Percentiles rank a stretch among this genome's conserved stretches.
Evolutionary conservation across 176 grass and related monocot species (phyloP).

Genomic region (Eleusine coracana): DNA sequence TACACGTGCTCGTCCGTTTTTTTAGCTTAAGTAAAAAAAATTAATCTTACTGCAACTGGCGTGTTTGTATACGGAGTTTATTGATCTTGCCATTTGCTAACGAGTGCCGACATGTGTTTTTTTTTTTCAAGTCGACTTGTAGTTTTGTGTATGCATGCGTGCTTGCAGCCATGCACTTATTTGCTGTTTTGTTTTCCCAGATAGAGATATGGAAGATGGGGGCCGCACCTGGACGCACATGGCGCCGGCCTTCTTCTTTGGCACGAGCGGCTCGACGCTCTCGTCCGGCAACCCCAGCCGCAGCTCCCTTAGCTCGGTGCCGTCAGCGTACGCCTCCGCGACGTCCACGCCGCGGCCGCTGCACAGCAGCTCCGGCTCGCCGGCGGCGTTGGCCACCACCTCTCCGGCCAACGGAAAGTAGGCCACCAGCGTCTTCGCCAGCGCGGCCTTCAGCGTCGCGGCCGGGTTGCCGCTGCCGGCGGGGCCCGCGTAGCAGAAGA

Average conservation of each 20-base stretch:
- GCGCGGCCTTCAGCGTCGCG: constrained; percentile 50
- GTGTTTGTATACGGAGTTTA: not conserved
- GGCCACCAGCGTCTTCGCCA: constrained; percentile 53
- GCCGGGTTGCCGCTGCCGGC: not conserved
- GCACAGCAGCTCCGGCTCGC: constrained; percentile 82
- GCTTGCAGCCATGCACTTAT: not conserved
- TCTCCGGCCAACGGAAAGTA: constrained; percentile 72
- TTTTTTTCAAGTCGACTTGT: not conserved
- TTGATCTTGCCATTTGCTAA: not conserved
- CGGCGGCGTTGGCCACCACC: constrained; percentile 49
- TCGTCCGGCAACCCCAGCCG: constrained; percentile 54
- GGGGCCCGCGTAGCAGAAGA: constrained; percentile 64
- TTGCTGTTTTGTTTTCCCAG: not conserved
- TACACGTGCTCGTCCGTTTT: too few relatives aligned
- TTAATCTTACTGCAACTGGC: not conserved
- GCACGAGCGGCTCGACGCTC: constrained; percentile 54
- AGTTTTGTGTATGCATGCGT: not conserved
- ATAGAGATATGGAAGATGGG: not conserved
- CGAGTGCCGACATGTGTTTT: not conserved
- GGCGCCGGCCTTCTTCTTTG: constrained; percentile 56
- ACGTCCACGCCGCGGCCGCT: constrained; percentile 70
- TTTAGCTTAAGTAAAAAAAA: not conserved
- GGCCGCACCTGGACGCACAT: constrained; percentile 55
- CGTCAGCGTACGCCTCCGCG: constrained; percentile 33
- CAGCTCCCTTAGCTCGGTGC: constrained; percentile 43